Evolutionary conservation across 2,329 filamentous ascomycete species (phyloP).

Genomic region (Alternaria triticimaculans): DNA sequence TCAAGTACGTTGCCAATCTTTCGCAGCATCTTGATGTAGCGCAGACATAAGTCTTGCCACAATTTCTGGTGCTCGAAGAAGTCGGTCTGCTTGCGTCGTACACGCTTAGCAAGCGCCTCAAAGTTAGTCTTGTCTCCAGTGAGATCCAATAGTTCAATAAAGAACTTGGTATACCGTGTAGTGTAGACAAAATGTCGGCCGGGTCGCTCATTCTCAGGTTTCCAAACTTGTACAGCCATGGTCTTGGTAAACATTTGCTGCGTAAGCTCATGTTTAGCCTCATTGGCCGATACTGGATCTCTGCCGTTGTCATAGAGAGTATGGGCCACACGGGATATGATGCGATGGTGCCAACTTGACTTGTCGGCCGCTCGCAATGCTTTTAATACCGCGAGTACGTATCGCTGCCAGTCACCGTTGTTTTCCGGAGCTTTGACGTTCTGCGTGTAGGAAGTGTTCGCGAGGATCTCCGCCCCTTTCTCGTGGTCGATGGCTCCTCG

Average conservation of each 20-base stretch:
- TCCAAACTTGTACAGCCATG: conserved; percentile 94
- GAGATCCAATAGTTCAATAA: conserved; percentile 75
- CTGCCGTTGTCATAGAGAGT: conserved; percentile 65
- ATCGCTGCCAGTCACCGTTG: conserved; percentile 63
- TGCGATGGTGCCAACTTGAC: conserved; percentile 93
- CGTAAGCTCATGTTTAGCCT: conserved; percentile 79
- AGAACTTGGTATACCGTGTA: conserved; percentile 82
- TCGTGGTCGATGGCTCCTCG: conserved; percentile 52
- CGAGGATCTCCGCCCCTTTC: conserved; percentile 58
- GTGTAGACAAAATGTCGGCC: conserved; percentile 94
- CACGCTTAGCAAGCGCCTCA: conserved; percentile 77
- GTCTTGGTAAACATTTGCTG: conserved; percentile 91
- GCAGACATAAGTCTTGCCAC: conserved; percentile 67
- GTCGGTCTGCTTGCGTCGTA: conserved; percentile 82
- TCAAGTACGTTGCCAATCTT: conserved; percentile 63
- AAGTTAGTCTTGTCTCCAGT: conserved; percentile 77
- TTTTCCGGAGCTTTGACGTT: conserved; percentile 58
- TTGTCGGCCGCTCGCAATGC: conserved; percentile 75
- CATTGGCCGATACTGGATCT: conserved; percentile 60
- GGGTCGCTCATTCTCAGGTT: conserved; percentile 82
- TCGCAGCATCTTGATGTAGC: conserved; percentile 67
- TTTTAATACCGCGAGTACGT: conserved; percentile 68
- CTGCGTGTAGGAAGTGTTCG: conserved; percentile 62
- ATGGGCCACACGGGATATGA: conserved; percentile 75
- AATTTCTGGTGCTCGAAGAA: conserved; percentile 68